Evolutionary conservation across 2,329 filamentous ascomycete species (phyloP).

Genomic region (Aspergillus puulaauensis): DNA sequence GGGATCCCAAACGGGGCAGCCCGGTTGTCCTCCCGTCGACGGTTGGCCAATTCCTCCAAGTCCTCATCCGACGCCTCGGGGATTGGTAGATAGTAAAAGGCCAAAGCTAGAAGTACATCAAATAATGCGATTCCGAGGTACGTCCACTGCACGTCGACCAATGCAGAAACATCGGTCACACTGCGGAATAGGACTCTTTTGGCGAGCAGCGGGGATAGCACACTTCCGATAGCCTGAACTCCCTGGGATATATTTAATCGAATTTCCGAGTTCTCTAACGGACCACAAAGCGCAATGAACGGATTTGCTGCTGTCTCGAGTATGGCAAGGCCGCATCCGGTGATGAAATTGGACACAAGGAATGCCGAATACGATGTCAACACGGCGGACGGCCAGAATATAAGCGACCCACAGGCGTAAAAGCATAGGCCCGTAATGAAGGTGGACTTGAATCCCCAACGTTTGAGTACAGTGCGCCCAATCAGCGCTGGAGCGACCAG

Average conservation of each 20-base stretch:
- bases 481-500: slow-evolving; percentile 56
- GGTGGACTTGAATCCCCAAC: slow-evolving; percentile 62
- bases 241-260: slow-evolving; percentile 61
- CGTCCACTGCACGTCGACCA: slow-evolving; percentile 64
- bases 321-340: slow-evolving; percentile 59
- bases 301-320: slow-evolving; percentile 62
- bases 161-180: slow-evolving; percentile 48
- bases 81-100: slow-evolving; percentile 62
- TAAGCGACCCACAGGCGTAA: slow-evolving; percentile 61
- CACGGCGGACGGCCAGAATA: slow-evolving; percentile 66
- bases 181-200: slow-evolving; percentile 57
- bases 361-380: slow-evolving; percentile 62
- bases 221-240: slow-evolving; percentile 60
- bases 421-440: slow-evolving; percentile 61
- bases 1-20: slow-evolving; percentile 46
- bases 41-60: slow-evolving; percentile 55
- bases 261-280: slow-evolving; percentile 59
- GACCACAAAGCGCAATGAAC: slow-evolving; percentile 63
- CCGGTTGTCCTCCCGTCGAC: slow-evolving; percentile 51
- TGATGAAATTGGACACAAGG: slow-evolving; percentile 62
- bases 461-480: slow-evolving; percentile 55
- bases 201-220: slow-evolving; percentile 60
- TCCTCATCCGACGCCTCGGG: slow-evolving; percentile 63
- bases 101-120: slow-evolving; percentile 57
- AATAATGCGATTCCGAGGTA: slow-evolving; percentile 65